Percentiles rank a stretch among this genome's conserved stretches.
Conservation (phyloP, 371 early-diverging fungal genomes). For the Chytridium lagenaria region DNA sequence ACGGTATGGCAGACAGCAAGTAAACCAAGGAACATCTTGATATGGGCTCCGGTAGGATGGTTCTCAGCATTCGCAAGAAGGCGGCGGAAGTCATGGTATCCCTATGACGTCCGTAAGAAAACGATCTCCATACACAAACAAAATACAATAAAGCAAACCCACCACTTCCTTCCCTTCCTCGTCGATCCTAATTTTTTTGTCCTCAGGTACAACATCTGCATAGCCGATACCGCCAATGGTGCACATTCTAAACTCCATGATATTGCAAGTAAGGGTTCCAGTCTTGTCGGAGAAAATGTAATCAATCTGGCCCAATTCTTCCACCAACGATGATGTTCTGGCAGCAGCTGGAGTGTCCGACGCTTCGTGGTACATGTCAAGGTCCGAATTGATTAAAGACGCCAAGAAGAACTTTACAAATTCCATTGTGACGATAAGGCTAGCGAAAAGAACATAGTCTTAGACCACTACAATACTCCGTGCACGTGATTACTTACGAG, state of each 20-base stretch:
- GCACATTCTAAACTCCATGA: conserved; percentile 86
- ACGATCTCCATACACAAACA: neutral
- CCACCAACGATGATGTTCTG: conserved; percentile 82
- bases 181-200: conserved; percentile 48
- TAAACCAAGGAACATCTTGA: conserved; percentile 71
- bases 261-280: conserved; percentile 95
- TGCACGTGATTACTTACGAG: conserved; percentile 51
- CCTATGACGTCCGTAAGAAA: conserved; percentile 15
- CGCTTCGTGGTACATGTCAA: conserved; percentile 72
- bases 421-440: conserved; percentile 70
- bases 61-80: conserved; percentile 41
- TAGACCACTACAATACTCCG: neutral
- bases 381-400: conserved; percentile 77
- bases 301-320: conserved; percentile 94
- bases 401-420: conserved; percentile 69
- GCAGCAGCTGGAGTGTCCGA: conserved; percentile 75
- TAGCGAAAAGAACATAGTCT: conserved; percentile 53
- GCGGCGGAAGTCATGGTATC: conserved; percentile 49
- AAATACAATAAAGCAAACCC: neutral
- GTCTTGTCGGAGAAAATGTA: conserved; percentile 98
- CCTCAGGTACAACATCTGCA: conserved; percentile 57
- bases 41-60: conserved; percentile 28
- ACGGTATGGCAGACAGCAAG: conserved; percentile 95
- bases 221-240: conserved; percentile 74
- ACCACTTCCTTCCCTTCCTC: conserved; percentile 45